A percentile compares a stretch with the other conserved stretches of the same genome.
Evolutionary conservation across 306 rosid species (phyloP).

Genomic region (Vigna reflexopilosa): DNA sequence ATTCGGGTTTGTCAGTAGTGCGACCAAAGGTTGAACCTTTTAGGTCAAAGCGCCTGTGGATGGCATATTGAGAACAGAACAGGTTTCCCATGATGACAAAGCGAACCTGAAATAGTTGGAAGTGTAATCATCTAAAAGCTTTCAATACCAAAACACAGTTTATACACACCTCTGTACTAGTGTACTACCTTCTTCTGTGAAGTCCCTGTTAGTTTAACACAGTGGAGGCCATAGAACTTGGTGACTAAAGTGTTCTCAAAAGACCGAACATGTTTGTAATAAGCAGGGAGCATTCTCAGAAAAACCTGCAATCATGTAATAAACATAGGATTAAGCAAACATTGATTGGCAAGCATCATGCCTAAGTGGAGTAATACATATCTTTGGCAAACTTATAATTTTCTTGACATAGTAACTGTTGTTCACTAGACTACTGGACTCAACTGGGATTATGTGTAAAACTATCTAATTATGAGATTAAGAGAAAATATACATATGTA

Average conservation of each 20-base stretch:
- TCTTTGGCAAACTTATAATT: background rate
- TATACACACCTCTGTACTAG: slow-evolving; percentile 7
- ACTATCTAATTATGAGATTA: slow-evolving; percentile 6
- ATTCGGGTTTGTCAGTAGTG: slow-evolving; percentile 73
- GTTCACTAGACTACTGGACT: background rate
- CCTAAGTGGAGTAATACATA: slow-evolving; percentile 10
- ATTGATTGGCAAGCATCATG: slow-evolving; percentile 11
- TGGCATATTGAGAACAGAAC: slow-evolving; percentile 72
- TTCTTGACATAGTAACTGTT: background rate
- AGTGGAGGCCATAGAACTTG: slow-evolving; percentile 90
- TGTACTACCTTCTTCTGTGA: slow-evolving; percentile 83
- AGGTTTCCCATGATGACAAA: slow-evolving; percentile 97
- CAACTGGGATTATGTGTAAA: slow-evolving; percentile 2
- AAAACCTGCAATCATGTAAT: slow-evolving; percentile 68
- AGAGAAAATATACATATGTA: background rate
- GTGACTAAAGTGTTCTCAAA: slow-evolving; percentile 93
- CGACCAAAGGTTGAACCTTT: slow-evolving; percentile 98
- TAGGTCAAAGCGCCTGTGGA: slow-evolving; percentile 87
- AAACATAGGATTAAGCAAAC: slow-evolving; percentile 21
- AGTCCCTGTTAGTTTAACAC: slow-evolving; percentile 78
- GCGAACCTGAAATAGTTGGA: slow-evolving; percentile 69
- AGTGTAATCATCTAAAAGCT: slow-evolving; percentile 6
- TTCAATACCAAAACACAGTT: slow-evolving; percentile 7
- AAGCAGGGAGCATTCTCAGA: slow-evolving; percentile 92
- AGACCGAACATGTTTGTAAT: slow-evolving; percentile 82